phyloP scores from a whole-genome alignment of 208 protist species.

The Trypanosoma congolense region DNA sequence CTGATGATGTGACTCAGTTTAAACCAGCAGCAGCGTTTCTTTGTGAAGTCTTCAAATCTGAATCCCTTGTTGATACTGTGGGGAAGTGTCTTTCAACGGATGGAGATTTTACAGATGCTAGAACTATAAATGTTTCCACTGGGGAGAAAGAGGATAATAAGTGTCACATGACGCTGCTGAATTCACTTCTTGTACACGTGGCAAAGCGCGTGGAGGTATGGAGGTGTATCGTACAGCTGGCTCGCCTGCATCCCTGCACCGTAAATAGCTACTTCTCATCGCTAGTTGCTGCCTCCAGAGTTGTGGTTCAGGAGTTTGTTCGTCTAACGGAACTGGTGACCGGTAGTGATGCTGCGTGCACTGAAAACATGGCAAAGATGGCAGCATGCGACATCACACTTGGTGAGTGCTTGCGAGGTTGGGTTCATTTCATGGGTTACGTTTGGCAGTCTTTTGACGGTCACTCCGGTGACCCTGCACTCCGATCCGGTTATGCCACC shows the following conservation, averaged over 20 bases:
- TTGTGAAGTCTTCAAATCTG: conserved; percentile 11
- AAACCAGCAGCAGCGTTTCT: conserved; percentile 12
- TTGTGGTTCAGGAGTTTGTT: conserved; percentile 32
- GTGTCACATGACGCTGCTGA: conserved; percentile 16
- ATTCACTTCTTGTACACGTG: conserved; percentile 49
- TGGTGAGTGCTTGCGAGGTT: conserved; percentile 62
- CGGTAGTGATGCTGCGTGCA: background rate
- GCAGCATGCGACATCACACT: conserved; percentile 19
- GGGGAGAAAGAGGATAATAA: conserved; percentile 2
- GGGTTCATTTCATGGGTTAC: conserved; percentile 83
- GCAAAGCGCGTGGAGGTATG: conserved; percentile 56
- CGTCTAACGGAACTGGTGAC: background rate
- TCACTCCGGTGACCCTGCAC: conserved; percentile 59
- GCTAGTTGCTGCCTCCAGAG: conserved; percentile 36
- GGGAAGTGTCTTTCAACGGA: background rate
- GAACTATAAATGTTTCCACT: background rate
- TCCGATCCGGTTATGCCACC: conserved; percentile 18
- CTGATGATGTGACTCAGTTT: conserved; percentile 5
- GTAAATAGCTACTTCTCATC: conserved; percentile 44
- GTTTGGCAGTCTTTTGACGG: conserved; percentile 79
- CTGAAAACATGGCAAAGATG: background rate
- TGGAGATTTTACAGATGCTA: background rate
- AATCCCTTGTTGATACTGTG: conserved; percentile 9
- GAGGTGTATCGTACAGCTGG: conserved; percentile 64
- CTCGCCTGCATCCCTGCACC: conserved; percentile 55